Percentiles rank a stretch among this genome's conserved stretches.
phyloP scores from a whole-genome alignment of 495 filamentous ascomycete species.

The Penicillium ochrochloron region DNA sequence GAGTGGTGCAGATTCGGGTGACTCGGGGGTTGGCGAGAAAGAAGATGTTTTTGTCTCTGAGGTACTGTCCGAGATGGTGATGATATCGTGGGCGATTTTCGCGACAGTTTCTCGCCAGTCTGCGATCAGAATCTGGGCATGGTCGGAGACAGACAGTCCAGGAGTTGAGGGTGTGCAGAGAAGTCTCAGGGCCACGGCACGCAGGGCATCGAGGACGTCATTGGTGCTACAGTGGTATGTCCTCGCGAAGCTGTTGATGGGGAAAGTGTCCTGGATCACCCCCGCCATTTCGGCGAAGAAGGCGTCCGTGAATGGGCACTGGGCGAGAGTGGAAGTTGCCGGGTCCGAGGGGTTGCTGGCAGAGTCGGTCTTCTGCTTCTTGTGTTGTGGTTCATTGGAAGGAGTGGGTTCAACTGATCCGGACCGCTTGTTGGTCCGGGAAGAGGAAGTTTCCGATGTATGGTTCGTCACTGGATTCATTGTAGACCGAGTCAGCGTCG shows the following conservation, averaged over 20 bases:
- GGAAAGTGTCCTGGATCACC: conserved; percentile 23
- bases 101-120: conserved; percentile 16
- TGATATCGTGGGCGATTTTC: not conserved
- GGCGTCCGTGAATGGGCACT: conserved; percentile 16
- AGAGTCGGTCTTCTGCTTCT: not conserved
- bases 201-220: conserved; percentile 23
- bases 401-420: not conserved
- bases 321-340: not conserved
- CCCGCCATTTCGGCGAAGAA: conserved; percentile 31
- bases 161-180: conserved; percentile 10
- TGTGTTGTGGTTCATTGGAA: not conserved
- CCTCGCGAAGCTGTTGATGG: conserved; percentile 25
- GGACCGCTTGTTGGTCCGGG: not conserved
- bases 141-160: conserved; percentile 17
- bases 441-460: not conserved
- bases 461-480: conserved; percentile 1
- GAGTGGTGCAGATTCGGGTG: not conserved
- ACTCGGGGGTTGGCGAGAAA: not conserved
- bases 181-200: conserved; percentile 25
- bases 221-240: conserved; percentile 18
- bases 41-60: not conserved
- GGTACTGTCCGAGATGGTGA: not conserved
- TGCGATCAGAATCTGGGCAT: conserved; percentile 21
- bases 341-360: not conserved
- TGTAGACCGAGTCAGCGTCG: not conserved